Evolutionary conservation across 2,329 filamentous ascomycete species (phyloP).

Genomic region (Cladosporium sp.): DNA sequence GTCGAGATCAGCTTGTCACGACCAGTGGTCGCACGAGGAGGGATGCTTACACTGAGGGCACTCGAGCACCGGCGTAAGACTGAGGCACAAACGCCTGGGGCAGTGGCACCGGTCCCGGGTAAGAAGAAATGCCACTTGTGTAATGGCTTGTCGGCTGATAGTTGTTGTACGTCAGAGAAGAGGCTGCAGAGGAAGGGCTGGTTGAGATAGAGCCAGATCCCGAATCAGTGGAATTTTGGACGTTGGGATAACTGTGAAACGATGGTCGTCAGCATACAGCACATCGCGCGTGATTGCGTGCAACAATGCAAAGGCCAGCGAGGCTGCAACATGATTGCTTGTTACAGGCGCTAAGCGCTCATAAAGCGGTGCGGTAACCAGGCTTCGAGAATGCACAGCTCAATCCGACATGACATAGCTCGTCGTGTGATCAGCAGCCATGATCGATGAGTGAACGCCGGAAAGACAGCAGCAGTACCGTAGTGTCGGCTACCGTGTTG

Average conservation of each 20-base stretch:
- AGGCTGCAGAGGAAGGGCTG: slow-evolving; percentile 49
- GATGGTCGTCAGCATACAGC: slow-evolving; percentile 9
- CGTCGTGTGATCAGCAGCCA: slow-evolving; percentile 13
- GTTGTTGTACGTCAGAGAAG: slow-evolving; percentile 41
- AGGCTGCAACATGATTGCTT: slow-evolving; percentile 6
- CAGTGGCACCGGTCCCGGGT: slow-evolving; percentile 30
- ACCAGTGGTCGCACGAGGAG: slow-evolving; percentile 19
- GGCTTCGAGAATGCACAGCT: slow-evolving; percentile 7
- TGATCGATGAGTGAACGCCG: slow-evolving; percentile 10
- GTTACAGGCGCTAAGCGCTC: not conserved
- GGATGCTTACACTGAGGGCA: slow-evolving; percentile 43
- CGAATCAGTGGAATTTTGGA: slow-evolving; percentile 52
- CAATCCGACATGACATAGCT: slow-evolving; percentile 7
- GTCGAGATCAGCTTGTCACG: slow-evolving; percentile 9
- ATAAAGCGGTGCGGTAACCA: not conserved
- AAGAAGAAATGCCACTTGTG: slow-evolving; percentile 29
- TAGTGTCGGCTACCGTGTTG: slow-evolving; percentile 13
- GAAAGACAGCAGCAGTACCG: slow-evolving; percentile 4
- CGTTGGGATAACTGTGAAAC: slow-evolving; percentile 46
- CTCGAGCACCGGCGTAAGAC: slow-evolving; percentile 37
- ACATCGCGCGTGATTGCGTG: slow-evolving; percentile 6
- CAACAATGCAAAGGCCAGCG: not conserved
- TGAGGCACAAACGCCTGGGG: slow-evolving; percentile 36
- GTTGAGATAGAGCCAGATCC: slow-evolving; percentile 52
- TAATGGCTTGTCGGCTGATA: slow-evolving; percentile 33